Base-by-base conservation (phyloP, 2,329 filamentous ascomycete genomes). In the Fonsecaea pugnacius region DNA sequence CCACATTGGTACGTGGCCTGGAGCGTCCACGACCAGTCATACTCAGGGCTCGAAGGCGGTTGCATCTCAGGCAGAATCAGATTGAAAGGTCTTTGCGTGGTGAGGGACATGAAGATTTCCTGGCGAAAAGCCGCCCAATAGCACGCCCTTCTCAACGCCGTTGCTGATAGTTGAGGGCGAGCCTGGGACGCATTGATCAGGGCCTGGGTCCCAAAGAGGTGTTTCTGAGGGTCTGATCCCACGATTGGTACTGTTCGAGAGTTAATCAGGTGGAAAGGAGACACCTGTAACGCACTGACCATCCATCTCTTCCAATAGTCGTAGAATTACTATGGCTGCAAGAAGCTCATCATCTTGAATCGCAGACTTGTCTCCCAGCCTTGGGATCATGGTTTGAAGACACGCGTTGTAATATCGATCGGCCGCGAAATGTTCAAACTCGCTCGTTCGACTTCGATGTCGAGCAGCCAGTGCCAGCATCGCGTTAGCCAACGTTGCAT, bases 301-400 rank as follows among this genome's bases (percentile, higher is more conserved):
- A 56, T 70, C 68, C 38, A 72, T 56, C 58, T 72, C 69, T 59
- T 72, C 70, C 57, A 69, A 69, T 14, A 72, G 68, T 35, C 70
- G 65, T 36, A 72, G 63, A 60, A 72, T 71, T 36, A 72, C 70
- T 58, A 70, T 70, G 30, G 70, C 61, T 54, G 69, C 70, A 30
- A 72, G 66, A 35, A 72, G 63, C 58, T 65, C 64, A 53, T 71
- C 69, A 52, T 71, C 66, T 24, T 27, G 32, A 21, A 52, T 52
- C 7, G 60, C 60, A 8, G 38, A 33, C 10, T 18, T 48, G 27
- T 63, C 60, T 16, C 46, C 60, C 12, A 63, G 54, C 30, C 32
- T 57, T n/a, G 60, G 60, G 18, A 63, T 63, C 60, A 63, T 52
- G 3, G 53, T 40, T 33, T 63, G 53, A 18, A 63, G 43, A 30